Evolutionary conservation across 495 filamentous ascomycete species (phyloP).

Genomic region (Aspergillus leporis): DNA sequence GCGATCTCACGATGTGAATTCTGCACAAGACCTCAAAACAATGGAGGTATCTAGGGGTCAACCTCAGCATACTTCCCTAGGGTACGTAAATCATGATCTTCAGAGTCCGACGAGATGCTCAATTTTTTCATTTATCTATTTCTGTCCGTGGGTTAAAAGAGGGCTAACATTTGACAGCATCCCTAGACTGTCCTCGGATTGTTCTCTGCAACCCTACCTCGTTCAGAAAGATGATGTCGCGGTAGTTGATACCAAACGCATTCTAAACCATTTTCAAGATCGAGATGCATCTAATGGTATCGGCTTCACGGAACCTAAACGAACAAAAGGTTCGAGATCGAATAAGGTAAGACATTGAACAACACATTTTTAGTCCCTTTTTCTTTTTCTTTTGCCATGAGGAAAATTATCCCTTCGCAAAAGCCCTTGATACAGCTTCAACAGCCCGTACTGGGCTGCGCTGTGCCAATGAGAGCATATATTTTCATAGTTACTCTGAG

Average conservation of each 20-base stretch:
- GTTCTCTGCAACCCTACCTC: conserved; percentile 51
- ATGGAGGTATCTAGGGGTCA: background rate
- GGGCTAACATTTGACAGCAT: conserved; percentile 21
- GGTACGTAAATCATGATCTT: conserved; percentile 20
- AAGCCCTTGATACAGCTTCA: conserved; percentile 63
- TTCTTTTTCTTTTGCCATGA: conserved; percentile 55
- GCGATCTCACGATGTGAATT: conserved; percentile 26
- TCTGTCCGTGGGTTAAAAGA: background rate
- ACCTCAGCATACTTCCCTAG: conserved; percentile 12
- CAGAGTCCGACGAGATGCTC: background rate
- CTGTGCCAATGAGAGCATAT: conserved; percentile 71
- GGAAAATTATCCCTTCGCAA: conserved; percentile 63
- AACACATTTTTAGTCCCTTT: background rate
- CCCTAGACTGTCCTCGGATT: conserved; percentile 44
- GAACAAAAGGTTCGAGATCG: conserved; percentile 24
- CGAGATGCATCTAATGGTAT: conserved; percentile 35
- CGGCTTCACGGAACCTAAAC: conserved; percentile 41
- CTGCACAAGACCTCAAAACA: background rate
- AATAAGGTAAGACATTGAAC: conserved; percentile 46
- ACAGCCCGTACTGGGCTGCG: conserved; percentile 74
- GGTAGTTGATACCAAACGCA: conserved; percentile 44
- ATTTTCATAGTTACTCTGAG: conserved; percentile 99
- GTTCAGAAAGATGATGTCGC: conserved; percentile 44
- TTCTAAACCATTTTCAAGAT: conserved; percentile 41
- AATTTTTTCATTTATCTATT: background rate